Evolutionary conservation across 352 stramenopile genomes (phyloP), one percentile per base, ranked within the genome.

Genomic region (Pythium grandisporangium): DNA sequence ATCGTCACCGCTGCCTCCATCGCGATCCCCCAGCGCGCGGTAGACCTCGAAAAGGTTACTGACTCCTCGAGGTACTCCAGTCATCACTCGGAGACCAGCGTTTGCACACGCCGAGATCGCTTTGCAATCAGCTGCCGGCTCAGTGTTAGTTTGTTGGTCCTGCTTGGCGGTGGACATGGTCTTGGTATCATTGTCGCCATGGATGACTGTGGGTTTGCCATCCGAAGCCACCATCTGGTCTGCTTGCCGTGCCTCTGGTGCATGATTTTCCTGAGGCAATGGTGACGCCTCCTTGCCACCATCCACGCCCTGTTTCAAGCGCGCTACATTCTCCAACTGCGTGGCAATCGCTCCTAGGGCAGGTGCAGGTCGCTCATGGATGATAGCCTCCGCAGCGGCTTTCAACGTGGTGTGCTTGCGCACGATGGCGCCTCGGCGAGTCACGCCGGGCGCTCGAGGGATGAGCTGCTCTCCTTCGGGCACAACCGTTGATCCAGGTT

Each of bases 361-460:
- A n/a, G n/a, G n/a, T n/a, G n/a, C n/a, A n/a, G n/a, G n/a, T n/a
- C n/a, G n/a, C 23, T 58, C 50, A 14, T 35, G 49, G 36, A 78
- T 45, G 32, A 79, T 63, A 14, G 30, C 57, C 35, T 66, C 45
- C 11, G 67, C 67, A 16, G 58, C 56, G 13, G 63, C 36, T 29
- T 69, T 66, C 8, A 80, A 44, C 27, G 56, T 72, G 24, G 42
- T 44, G 48, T 47, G 42, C 32, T 29, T 48, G 23, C 40, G 42
- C 32, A 4, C 33, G 19, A 30, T 46, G 1, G 19, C 26, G 2
- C 5, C 17, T n/a, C 41, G 40, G 8, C 22, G 38, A 13, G 7
- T 32, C 13, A 16, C 22, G 12, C 38, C 35, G 16, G 42, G 35
- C 10, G 47, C 44, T 2, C 20, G 26, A 12, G 46, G 46, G 4